Base-by-base conservation (phyloP, 345 rosid genomes). In the Luvunga scandens region DNA sequence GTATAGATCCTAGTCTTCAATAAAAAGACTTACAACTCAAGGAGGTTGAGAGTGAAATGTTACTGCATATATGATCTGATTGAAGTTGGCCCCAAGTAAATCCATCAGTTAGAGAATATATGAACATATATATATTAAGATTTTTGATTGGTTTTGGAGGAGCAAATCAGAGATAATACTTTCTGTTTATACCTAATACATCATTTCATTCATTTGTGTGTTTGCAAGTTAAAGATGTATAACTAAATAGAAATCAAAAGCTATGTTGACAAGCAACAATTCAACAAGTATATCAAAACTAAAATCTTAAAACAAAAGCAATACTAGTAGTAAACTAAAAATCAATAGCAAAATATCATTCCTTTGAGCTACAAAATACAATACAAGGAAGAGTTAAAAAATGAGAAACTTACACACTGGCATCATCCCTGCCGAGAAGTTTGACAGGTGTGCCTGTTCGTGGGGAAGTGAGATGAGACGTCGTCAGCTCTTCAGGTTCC, bases 401-500 rank as follows among this genome's bases (percentile, higher is more conserved):
- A 77, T 7, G 45, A 36, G 73, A 68, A 70, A 86, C 97, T 81
- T 88, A 97, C 99, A 97, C 98, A 85, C 99, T 97, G 66, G 99
- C 99, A 79, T 97, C 99, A 73, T 97, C 99, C 77, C 99, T 89
- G 71, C 99, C 99, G 2, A 97, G 98, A 71, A 94, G 98, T 85
- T 97, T 97, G 78, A 94, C 99, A 4, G 99, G 98, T 81, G 99
- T 97, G 19, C 99, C 98, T 30, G 99, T 88, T 48, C 98, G 86
- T 18, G 99, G 97, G 50, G 99, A 94, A 12, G 93, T 88, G 66
- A 94, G 91, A 75, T 88, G 91, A 71, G 92, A 82, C 25, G 91
- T 86, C 28, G 93, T 84, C 61, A 94, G 91, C 87, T 97, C 98
- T 30, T 93, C 97, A 1, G 92, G 89, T 22, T 90, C 92, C 34